Base-by-base conservation (phyloP, 2,329 filamentous ascomycete genomes). In the Trichoderma brevicompactum region DNA sequence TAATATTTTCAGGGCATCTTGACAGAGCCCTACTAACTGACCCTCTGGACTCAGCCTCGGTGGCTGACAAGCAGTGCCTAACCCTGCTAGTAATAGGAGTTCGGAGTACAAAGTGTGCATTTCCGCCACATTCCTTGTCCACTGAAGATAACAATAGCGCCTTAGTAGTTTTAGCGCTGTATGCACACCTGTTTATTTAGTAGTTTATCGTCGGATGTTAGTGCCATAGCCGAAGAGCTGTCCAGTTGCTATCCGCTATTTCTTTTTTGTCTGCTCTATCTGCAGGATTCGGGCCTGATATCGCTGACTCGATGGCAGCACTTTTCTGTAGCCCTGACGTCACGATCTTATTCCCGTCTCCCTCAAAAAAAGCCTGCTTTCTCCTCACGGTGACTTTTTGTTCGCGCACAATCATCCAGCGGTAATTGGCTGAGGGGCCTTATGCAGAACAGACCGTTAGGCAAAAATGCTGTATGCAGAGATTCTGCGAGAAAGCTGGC, bases 371-470 rank as follows among this genome's bases (percentile, higher is more conserved):
- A 41, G 17, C 23, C 13, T 63, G 49, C 49, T 10, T 54, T 54
- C 49, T 53, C 59, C 59, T 63, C 49, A 63, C 40, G 49, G 40
- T 40, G 59, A 36, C 56, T 40, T 46, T 46, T 60, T 23, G 34
- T 49, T 13, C 13, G 49, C 43, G 34, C 50, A 60, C 38, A 6
- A 43, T 28, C 23, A 28, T 19, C 17, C 41, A 44, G 15, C 44
- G 28, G 48, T 34, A 34, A 23, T 28, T 28, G 28, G 49, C 49
- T 53, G 23, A 44, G 9, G 38, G 28, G 6, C n/a, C 59, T 36
- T 46, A 54, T 63, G 59, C 59, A 52, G 41, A 54, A 36, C 59
- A 53, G 40, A 54, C 9, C n/a, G 49, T 62, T 62, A 36, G 59
- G 59, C 59, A 52, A 62, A 46, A 38, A 63, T 38, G 34, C 10